Evolutionary conservation across 495 filamentous ascomycete genomes (phyloP), one percentile per base, ranked within the genome.

Genomic region (Acidiella bohemica): DNA sequence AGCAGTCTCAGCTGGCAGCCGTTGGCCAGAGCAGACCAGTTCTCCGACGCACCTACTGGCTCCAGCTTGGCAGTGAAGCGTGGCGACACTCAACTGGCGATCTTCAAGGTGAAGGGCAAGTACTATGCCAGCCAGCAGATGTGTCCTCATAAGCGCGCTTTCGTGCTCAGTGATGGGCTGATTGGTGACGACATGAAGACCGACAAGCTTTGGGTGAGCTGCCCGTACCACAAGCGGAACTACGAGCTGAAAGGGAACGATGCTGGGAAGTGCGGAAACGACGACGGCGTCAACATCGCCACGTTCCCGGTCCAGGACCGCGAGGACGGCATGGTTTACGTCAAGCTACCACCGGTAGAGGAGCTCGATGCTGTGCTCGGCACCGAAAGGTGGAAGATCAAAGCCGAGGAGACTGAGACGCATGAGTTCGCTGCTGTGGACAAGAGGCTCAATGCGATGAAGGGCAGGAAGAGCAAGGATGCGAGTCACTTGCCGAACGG

Each of bases 51-150:
- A 23, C 77, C 84, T 3, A 80, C 78, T 36, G 78, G 81, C 49
- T 62, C 81, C 58, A 62, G 74, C 57, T 63, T 80, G 2, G 77
- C 75, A 28, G 62, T 94, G 58, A 93, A 93, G 65, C 73, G 84
- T 17, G 83, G 84, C 9, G 86, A 94, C 57, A 94, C 86, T 0
- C 88, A 96, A 58, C 71, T 95, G 4, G 86, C 87, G 13, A 66
- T 95, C 42, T 95, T 90, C 72, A 84, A 85, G 54, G 68, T 95
- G 46, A 72, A 73, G 42, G 88, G 84, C 14, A 71, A 74, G 36
- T 93, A 73, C 62, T 90, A 87, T 55, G 81, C 84, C n/a, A 80
- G 79, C 12, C 88, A 96, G 68, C 86, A 96, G 58, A 96, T 96
- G 88, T 96, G 88, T 57, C 88, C 88, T 11, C 85, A 94, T 63